Percentiles rank a stretch among this genome's conserved stretches.
Conservation (phyloP, 2,329 filamentous ascomycete species). For the Macrophomina tecta region DNA sequence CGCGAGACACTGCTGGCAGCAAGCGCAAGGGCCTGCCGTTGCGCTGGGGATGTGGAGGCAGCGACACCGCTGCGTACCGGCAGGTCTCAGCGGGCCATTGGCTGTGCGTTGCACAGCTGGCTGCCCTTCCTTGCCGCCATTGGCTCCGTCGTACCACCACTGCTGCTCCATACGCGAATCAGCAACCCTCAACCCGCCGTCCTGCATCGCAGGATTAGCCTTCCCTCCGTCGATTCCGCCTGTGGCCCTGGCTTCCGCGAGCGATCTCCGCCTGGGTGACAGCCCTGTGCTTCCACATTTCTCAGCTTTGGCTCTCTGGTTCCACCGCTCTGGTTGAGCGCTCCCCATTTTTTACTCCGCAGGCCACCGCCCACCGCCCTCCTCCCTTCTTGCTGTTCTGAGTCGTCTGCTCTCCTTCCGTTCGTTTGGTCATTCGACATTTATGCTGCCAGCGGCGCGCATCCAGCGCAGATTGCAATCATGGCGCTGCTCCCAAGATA, state of each 20-base stretch:
- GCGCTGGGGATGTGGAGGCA: conserved; percentile 17
- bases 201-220: conserved; percentile 18
- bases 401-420: not conserved
- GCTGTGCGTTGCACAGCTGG: conserved; percentile 10
- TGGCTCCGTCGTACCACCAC: conserved; percentile 16
- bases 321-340: conserved; percentile 22
- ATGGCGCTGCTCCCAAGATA: conserved; percentile 41
- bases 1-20: not conserved
- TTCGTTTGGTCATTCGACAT: conserved; percentile 32
- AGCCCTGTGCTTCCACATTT: conserved; percentile 26
- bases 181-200: not conserved
- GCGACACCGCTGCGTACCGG: conserved; percentile 20
- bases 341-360: conserved; percentile 13
- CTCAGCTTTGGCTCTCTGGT: conserved; percentile 23
- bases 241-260: conserved; percentile 18
- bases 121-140: conserved; percentile 21
- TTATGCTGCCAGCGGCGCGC: conserved; percentile 27
- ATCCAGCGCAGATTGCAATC: conserved; percentile 37
- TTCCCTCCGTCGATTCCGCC: conserved; percentile 23
- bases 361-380: not conserved
- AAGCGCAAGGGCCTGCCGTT: conserved; percentile 19
- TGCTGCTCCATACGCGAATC: conserved; percentile 12
- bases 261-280: conserved; percentile 16
- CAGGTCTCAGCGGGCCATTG: conserved; percentile 13
- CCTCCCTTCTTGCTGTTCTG: conserved; percentile 3